phyloP scores from a whole-genome alignment of 2,329 filamentous ascomycete species.

The Chalara sp. region DNA sequence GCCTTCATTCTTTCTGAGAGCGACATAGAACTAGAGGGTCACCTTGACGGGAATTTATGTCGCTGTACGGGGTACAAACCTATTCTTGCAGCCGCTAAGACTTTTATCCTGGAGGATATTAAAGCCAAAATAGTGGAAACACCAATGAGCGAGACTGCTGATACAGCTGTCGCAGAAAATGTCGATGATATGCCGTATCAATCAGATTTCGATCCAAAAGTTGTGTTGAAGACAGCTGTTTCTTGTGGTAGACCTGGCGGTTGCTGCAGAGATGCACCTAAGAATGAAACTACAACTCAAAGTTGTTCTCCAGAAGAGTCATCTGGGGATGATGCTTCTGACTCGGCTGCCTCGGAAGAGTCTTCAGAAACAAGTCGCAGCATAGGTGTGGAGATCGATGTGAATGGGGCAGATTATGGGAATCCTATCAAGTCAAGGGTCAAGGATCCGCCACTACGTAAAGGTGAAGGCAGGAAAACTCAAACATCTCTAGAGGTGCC shows the following conservation, averaged over 20 bases:
- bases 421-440: conserved; percentile 17
- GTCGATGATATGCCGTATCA: conserved; percentile 12
- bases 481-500: conserved; percentile 9
- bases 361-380: too few species aligned
- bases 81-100: conserved; percentile 86
- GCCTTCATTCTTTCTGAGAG: conserved; percentile 46
- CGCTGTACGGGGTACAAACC: conserved; percentile 90
- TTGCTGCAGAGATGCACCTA: conserved; percentile 63
- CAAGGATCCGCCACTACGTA: conserved; percentile 1
- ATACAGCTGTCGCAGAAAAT: conserved; percentile 25
- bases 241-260: conserved; percentile 32
- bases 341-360: too few species aligned
- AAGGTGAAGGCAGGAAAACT: conserved; percentile 11
- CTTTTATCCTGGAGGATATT: conserved; percentile 50
- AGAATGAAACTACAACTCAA: conserved; percentile 18
- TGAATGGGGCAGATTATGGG: conserved; percentile 6
- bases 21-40: conserved; percentile 73
- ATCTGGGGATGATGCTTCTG: too few species aligned
- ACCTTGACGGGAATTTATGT: conserved; percentile 88
- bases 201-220: conserved; percentile 12
- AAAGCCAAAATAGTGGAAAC: conserved; percentile 46
- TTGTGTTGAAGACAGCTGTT: conserved; percentile 2
- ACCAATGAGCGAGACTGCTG: conserved; percentile 52
- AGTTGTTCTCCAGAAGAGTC: too few species aligned
- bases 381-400: too few species aligned